Evolutionary conservation across 805 yeast species (phyloP), one percentile per base, ranked within the genome.

Genomic region (Saccharomycopsis sp.): DNA sequence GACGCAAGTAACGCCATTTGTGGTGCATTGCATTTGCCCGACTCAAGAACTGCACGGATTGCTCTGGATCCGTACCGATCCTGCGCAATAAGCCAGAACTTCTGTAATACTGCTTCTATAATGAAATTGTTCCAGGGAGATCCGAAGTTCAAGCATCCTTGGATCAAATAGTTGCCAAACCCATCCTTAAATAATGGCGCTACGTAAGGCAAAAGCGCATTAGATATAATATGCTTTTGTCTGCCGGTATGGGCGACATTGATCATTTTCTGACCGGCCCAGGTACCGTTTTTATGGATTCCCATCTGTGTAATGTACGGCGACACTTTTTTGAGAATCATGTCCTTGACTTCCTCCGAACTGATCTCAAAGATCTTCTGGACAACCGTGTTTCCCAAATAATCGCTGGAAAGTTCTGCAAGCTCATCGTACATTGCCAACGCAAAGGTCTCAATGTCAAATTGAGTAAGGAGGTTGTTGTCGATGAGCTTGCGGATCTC

Each of bases 241-340:
- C 81, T 78, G 51, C 78, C 83, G 54, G 83, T 83, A 62, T 78
- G 72, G 2, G 90, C 86, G 52, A 85, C 84, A 64, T 84, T 87
- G 65, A 94, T 91, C 71, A 94, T 86, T 72, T 93, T 94, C 72
- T 94, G 99, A 23, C 97, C 96, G 1, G 97, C 98, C 99, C 99
- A 94, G 3, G 99, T 94, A 62, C 99, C 99, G 70, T 94, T 94
- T 68, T 94, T 94, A 74, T 94, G 99, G 58, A 90, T 86, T 65
- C 97, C 94, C 78, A 93, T 86, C 65, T 90, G 96, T 0, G 97
- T 89, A 63, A 94, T 75, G 67, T 79, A 89, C 25, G 92, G 96
- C 2, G 86, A 76, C 47, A 96, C 82, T 63, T 81, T 82, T 66
- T 86, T 82, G 58, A 94, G 78, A 89, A 94, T 87, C 69, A 86